Evolutionary conservation across 257 asterid species (phyloP), one percentile per base, ranked within the genome.

Genomic region (Gentiana dahurica): DNA sequence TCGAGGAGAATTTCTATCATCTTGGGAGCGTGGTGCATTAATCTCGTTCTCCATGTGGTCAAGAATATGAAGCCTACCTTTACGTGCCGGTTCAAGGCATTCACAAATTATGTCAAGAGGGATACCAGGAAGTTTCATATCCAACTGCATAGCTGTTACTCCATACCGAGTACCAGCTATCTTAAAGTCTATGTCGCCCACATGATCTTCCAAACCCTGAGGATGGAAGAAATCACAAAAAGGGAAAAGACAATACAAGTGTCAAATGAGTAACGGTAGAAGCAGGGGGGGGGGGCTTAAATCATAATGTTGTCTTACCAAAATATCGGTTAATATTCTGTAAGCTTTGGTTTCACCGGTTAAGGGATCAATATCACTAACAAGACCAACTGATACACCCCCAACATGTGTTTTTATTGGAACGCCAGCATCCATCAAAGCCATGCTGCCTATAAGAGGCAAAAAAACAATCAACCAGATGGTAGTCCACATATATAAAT

Each of bases 161-260:
- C 98, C 98, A 68, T 77, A 78, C 57, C 88, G 86, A 48, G 98
- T 92, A 66, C 97, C 98, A 65, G 98, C 86, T 73, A 92, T 81
- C 76, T 92, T 92, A 71, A 92, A 92, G 82, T 92, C 97, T 93
- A 92, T 92, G 66, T 92, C 98, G 68, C 97, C 97, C 55, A 92
- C 70, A 75, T 92, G 98, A 83, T 92, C 98, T 75, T 92, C 98
- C 83, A 92, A 76, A 62, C 98, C 98, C 98, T 91, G 60, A 11
- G 12, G 36, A 63, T 41, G 60, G 51, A 54, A 58, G 52, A 63
- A 45, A 67, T 46, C 37, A 55, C 55, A 51, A 53, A 33, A 50
- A 49, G n/a, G 63, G 5, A 37, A 55, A 13, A 36, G 33, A 11
- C 41, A 24, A 24, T 24, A 10, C 2, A 41, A 41, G 46, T 41